phyloP scores from a whole-genome alignment of 108 stramenopile species.

The Aurantiochytrium sp. region DNA sequence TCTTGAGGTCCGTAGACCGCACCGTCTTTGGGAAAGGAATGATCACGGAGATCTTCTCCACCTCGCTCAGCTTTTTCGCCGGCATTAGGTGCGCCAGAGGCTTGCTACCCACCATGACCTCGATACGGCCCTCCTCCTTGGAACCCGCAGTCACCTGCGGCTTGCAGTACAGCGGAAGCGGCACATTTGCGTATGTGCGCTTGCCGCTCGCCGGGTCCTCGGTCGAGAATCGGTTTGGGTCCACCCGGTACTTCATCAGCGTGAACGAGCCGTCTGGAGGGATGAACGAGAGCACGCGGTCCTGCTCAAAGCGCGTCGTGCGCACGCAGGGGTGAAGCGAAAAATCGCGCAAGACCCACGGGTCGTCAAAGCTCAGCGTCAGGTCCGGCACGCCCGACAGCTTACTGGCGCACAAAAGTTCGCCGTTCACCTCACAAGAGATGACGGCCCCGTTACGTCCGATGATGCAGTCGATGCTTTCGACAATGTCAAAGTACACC shows the following conservation, averaged over 20 bases:
- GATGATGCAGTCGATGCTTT: slow-evolving; percentile 85
- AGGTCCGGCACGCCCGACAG: slow-evolving; percentile 93
- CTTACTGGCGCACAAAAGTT: slow-evolving; percentile 77
- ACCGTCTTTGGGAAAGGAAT: slow-evolving; percentile 93
- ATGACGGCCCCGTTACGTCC: slow-evolving; percentile 75
- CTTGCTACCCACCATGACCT: slow-evolving; percentile 35
- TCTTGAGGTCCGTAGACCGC: slow-evolving; percentile 74
- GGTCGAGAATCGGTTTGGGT: slow-evolving; percentile 47
- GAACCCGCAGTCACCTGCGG: slow-evolving; percentile 60
- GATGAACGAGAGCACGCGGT: slow-evolving; percentile 88
- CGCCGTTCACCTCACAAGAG: slow-evolving; percentile 81
- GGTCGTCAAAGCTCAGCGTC: slow-evolving; percentile 77
- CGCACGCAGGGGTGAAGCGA: slow-evolving; percentile 97
- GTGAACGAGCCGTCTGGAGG: slow-evolving; percentile 97
- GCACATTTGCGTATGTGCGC: slow-evolving; percentile 66
- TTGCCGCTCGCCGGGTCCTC: slow-evolving; percentile 72
- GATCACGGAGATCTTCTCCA: slow-evolving; percentile 82
- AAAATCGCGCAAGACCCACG: slow-evolving; percentile 86
- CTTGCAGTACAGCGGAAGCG: slow-evolving; percentile 51
- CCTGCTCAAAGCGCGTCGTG: slow-evolving; percentile 81
- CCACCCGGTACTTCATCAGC: slow-evolving; percentile 87
- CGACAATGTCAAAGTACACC: slow-evolving; percentile 93
- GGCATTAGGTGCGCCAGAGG: slow-evolving; percentile 39
- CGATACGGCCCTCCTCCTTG: background rate
- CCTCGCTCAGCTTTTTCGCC: slow-evolving; percentile 28